phyloP scores from a whole-genome alignment of 441 rosid species.

The Daphne laureola region DNA sequence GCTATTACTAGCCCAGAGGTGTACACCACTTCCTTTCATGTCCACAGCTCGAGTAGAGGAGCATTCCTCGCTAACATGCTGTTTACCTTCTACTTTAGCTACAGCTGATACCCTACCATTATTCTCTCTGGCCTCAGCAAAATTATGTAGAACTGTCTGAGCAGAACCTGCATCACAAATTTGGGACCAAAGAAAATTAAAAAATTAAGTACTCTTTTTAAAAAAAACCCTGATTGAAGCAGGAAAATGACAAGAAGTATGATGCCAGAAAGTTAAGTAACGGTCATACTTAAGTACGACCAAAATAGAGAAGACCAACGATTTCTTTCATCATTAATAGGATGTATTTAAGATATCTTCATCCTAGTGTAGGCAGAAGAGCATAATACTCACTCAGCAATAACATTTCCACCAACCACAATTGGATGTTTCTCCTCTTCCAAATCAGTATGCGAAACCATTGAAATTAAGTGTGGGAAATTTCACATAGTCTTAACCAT shows the following conservation, averaged over 20 bases:
- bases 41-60: constrained; percentile 52
- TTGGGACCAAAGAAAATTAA: not conserved
- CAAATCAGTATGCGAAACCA: no score
- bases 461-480: constrained; percentile 13
- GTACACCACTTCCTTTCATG: constrained; percentile 32
- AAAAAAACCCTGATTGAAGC: no score
- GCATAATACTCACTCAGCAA: no score
- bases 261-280: no score
- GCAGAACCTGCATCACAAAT: constrained; percentile 25
- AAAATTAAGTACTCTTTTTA: no score
- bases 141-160: constrained; percentile 28
- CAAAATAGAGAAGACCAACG: no score
- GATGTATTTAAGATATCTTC: no score
- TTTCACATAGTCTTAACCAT: constrained; percentile 25
- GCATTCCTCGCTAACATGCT: constrained; percentile 62
- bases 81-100: constrained; percentile 55
- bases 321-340: no score
- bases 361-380: no score
- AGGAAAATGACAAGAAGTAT: no score
- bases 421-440: not conserved
- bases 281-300: no score
- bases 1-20: constrained; percentile 31
- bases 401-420: no score
- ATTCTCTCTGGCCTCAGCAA: constrained; percentile 28
- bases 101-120: constrained; percentile 38